Conservation (phyloP, 2,329 filamentous ascomycete genomes). For the Teratosphaeria zuluensis region DNA sequence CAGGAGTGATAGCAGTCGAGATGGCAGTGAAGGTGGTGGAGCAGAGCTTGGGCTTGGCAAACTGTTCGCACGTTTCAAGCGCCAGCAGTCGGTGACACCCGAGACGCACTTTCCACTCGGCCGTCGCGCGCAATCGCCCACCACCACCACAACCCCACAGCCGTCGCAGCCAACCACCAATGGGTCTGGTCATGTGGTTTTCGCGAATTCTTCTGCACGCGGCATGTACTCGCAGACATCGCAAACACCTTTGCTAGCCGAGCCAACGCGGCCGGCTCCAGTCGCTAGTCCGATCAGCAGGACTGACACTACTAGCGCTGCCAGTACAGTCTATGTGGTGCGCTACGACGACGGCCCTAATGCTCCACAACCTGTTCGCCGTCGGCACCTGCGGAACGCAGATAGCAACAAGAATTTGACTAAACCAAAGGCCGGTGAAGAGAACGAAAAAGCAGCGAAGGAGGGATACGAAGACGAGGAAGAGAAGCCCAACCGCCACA, state of each 20-base stretch:
- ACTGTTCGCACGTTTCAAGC: constrained; percentile 18
- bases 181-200: constrained; percentile 9
- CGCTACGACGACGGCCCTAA: constrained; percentile 48
- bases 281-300: constrained; percentile 49
- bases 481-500: constrained; percentile 19
- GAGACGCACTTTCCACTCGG: constrained; percentile 24
- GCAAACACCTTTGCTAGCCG: constrained; percentile 1
- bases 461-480: constrained; percentile 12
- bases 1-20: constrained; percentile 9
- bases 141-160: constrained; percentile 9
- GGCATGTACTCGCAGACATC: not conserved
- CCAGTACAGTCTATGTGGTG: constrained; percentile 55
- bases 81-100: constrained; percentile 13
- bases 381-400: constrained; percentile 10
- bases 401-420: constrained; percentile 7
- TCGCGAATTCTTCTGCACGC: constrained; percentile 12
- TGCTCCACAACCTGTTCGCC: constrained; percentile 30
- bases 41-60: constrained; percentile 18
- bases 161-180: constrained; percentile 2
- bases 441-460: constrained; percentile 18
- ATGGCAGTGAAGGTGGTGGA: constrained; percentile 20
- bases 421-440: not conserved
- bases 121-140: constrained; percentile 19
- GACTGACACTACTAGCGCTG: constrained; percentile 51
- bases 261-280: constrained; percentile 34